Percentiles rank a stretch among this genome's conserved stretches.
phyloP scores from a whole-genome alignment of 495 filamentous ascomycete genomes.

The Podospora tetraspora region DNA sequence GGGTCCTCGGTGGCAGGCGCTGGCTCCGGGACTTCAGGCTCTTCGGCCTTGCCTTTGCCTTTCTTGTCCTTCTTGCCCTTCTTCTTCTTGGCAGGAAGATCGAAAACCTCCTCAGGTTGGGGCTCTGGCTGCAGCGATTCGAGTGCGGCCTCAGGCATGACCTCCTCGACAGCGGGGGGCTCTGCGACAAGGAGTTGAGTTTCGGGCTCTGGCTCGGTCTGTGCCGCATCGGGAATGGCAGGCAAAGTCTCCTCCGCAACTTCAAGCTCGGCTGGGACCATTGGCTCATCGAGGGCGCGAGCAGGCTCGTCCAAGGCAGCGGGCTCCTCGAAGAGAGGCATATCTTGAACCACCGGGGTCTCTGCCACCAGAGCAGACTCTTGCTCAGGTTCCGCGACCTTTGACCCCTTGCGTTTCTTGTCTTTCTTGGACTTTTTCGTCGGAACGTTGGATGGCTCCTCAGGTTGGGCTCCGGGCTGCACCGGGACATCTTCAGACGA shows the following conservation, averaged over 20 bases:
- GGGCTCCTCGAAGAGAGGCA: background rate
- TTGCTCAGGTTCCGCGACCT: background rate
- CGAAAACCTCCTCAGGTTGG: slow-evolving; percentile 11
- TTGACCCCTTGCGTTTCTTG: slow-evolving; percentile 28
- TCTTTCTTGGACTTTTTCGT: slow-evolving; percentile 27
- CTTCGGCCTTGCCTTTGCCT: slow-evolving; percentile 20
- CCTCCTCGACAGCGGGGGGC: background rate
- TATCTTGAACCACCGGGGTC: background rate
- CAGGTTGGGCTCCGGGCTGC: background rate
- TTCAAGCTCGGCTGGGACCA: background rate
- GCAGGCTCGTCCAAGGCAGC: background rate
- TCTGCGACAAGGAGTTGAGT: background rate
- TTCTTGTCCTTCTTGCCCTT: slow-evolving; percentile 25
- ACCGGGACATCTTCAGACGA: background rate
- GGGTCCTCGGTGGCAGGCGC: slow-evolving; percentile 1
- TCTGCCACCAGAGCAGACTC: background rate
- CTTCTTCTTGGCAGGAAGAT: slow-evolving; percentile 20
- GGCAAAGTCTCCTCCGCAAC: background rate
- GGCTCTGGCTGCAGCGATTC: slow-evolving; percentile 21
- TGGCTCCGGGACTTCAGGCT: slow-evolving; percentile 21
- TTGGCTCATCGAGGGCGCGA: background rate
- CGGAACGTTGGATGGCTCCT: slow-evolving; percentile 6
- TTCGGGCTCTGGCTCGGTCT: background rate
- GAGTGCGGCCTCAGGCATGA: background rate
- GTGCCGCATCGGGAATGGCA: slow-evolving; percentile 4